Evolutionary conservation across 2,329 filamentous ascomycete genomes (phyloP).

Genomic region (Geosmithia flava): DNA sequence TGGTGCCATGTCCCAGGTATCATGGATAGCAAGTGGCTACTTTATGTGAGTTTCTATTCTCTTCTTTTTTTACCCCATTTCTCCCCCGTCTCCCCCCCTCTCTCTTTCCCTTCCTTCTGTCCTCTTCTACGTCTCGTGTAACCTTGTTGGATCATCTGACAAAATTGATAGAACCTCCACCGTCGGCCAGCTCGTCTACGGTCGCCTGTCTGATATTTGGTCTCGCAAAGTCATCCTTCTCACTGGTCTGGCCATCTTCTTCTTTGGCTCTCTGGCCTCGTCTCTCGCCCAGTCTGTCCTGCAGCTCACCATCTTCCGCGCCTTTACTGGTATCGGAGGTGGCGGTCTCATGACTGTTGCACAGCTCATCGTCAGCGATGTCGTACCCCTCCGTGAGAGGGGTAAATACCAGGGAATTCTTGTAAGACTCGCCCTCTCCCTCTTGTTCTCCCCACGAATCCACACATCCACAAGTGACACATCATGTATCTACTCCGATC

Average conservation of each 20-base stretch:
- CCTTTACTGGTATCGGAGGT: slow-evolving; percentile 45
- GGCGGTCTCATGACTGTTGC: slow-evolving; percentile 61
- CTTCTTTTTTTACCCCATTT: background rate
- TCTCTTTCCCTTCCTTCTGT: too few relatives aligned
- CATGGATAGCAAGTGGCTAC: slow-evolving; percentile 43
- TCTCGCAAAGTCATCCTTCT: slow-evolving; percentile 44
- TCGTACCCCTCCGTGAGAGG: slow-evolving; percentile 55
- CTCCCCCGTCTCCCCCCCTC: too few relatives aligned
- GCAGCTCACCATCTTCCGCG: slow-evolving; percentile 27
- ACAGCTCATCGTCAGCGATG: slow-evolving; percentile 57
- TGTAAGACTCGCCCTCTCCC: slow-evolving; percentile 13
- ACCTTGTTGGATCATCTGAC: background rate
- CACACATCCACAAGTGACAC: background rate
- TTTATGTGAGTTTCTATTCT: slow-evolving; percentile 36
- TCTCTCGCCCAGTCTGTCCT: slow-evolving; percentile 25
- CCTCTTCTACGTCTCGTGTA: background rate
- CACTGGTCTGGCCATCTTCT: slow-evolving; percentile 35
- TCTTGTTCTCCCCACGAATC: too few relatives aligned
- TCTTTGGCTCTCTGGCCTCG: slow-evolving; percentile 32
- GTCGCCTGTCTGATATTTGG: slow-evolving; percentile 41
- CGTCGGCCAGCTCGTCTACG: slow-evolving; percentile 31
- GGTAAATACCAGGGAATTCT: slow-evolving; percentile 59
- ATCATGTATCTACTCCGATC: background rate
- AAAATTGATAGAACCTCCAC: slow-evolving; percentile 24
- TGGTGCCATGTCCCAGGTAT: slow-evolving; percentile 32